phyloP scores from a whole-genome alignment of 371 early-diverging fungal species.

The Rhizopus stolonifer region DNA sequence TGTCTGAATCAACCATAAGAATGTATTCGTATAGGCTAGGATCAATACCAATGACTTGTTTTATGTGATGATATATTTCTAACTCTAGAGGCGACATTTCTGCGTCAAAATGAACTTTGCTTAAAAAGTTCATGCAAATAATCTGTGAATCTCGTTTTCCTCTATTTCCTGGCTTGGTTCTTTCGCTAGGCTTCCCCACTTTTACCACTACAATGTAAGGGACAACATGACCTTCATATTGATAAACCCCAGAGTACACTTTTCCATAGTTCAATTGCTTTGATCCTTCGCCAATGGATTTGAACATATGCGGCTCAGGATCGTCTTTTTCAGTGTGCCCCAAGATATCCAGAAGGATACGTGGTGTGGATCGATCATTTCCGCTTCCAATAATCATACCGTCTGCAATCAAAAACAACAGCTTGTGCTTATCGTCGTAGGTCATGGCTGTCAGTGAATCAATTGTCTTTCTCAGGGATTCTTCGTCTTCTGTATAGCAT shows the following conservation, averaged over 20 bases:
- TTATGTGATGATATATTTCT: constrained; percentile 92
- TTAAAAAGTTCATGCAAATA: constrained; percentile 98
- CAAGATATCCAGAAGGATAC: constrained; percentile 93
- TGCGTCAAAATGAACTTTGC: constrained; percentile 92
- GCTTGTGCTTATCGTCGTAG: constrained; percentile 95
- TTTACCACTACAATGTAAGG: constrained; percentile 96
- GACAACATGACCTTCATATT: constrained; percentile 83
- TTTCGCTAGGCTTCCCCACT: constrained; percentile 81
- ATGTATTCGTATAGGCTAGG: constrained; percentile 89
- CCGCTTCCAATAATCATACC: constrained; percentile 96
- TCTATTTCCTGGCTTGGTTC: constrained; percentile 91
- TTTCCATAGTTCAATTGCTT: constrained; percentile 95
- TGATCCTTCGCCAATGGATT: constrained; percentile 89
- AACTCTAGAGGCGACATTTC: constrained; percentile 92
- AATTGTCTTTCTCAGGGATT: constrained; percentile 88
- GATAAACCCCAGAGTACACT: constrained; percentile 97
- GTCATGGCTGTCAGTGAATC: constrained; percentile 89
- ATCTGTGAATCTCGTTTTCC: constrained; percentile 99
- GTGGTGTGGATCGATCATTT: constrained; percentile 96
- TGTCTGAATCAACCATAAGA: constrained; percentile 97
- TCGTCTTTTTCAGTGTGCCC: constrained; percentile 86
- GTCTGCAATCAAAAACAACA: constrained; percentile 91
- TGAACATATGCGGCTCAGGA: constrained; percentile 91
- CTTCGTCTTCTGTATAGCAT: constrained; percentile 97
- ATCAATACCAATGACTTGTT: constrained; percentile 87